These are phyloP conservation scores for Solanum medicagineum DNA, from an alignment of 257 asterid species.

Conservation along the genomic window DNA sequence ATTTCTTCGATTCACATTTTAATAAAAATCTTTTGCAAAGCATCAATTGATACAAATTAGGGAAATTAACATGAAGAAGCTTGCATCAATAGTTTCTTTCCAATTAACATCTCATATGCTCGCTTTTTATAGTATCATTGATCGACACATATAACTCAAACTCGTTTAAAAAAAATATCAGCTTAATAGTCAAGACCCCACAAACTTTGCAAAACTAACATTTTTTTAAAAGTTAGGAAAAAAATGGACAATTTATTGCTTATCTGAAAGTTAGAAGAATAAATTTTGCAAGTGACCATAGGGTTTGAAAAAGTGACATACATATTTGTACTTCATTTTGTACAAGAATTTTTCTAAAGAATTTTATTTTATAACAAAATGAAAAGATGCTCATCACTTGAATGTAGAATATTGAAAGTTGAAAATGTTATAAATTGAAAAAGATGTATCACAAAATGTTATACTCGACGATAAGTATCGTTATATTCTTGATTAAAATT, in stretches of 20 bases:
- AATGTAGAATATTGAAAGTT: not conserved
- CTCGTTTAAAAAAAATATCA: not conserved
- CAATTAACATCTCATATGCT: no score
- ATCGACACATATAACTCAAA: not conserved
- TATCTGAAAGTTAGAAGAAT: not conserved
- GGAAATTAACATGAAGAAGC: no score
- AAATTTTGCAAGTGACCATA: not conserved
- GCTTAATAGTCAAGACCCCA: not conserved
- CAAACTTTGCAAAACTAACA: not conserved
- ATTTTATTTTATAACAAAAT: not conserved
- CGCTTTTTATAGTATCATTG: no score
- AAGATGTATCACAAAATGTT: not conserved
- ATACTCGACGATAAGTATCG: not conserved
- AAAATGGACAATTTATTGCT: not conserved
- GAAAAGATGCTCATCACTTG: not conserved
- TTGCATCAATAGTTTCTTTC: no score
- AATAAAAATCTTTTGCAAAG: no score
- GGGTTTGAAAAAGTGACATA: not conserved
- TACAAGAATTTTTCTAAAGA: not conserved
- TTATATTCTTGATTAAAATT: not conserved
- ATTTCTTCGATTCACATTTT: no score
- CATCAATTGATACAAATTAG: no score
- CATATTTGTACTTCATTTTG: not conserved
- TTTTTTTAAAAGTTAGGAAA: not conserved
- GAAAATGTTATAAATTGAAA: not conserved